Evolutionary conservation across 2,329 filamentous ascomycete genomes (phyloP), one percentile per base, ranked within the genome.

Genomic region (Cercospora sp.): DNA sequence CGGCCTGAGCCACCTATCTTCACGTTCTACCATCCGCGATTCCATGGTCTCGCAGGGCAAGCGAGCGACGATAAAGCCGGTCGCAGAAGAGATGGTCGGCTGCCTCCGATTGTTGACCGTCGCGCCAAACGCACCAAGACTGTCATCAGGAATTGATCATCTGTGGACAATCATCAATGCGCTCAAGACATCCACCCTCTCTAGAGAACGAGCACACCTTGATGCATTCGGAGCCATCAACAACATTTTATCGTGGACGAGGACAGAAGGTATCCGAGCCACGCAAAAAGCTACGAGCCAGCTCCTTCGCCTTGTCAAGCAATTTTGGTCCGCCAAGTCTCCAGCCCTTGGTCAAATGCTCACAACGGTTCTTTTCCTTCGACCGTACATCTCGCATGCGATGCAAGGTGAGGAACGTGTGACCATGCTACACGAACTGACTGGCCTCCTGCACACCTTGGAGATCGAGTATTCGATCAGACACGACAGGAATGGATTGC

Each of bases 201-300:
- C 69, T 12, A 64, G 36, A 40, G 36, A 68, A n/a, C 66, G 63
- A 13, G 64, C 64, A 18, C 91, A 93, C 73, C 89, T 91, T 74
- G 81, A 90, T 65, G 90, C 90, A 16, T 93, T 98, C 76, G 88
- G 88, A 53, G 86, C 89, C 53, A 83, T 97, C 74, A 96, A 97
- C 79, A 82, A 84, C 60, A 79, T 97, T 5, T 82, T 97, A 60
- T 82, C 85, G 45, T 86, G 85, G 66, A 86, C 88, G 2, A 85
- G 91, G 65, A 87, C 89, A 58, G 91, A 97, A 74, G 86, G 91
- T 69, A 84, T 89, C 13, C 78, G 83, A 0, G 83, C 93, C 63
- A 87, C 90, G 3, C 86, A 86, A 71, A 83, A 82, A 36, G 81
- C 90, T 42, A 84, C 90, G 16, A 81, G 83, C 64, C 84, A 87